A percentile compares a stretch with the other conserved stretches of the same genome.
phyloP scores from a whole-genome alignment of 228 moss, liverwort and hornwort genomes.

The Sphagnum fallax region DNA sequence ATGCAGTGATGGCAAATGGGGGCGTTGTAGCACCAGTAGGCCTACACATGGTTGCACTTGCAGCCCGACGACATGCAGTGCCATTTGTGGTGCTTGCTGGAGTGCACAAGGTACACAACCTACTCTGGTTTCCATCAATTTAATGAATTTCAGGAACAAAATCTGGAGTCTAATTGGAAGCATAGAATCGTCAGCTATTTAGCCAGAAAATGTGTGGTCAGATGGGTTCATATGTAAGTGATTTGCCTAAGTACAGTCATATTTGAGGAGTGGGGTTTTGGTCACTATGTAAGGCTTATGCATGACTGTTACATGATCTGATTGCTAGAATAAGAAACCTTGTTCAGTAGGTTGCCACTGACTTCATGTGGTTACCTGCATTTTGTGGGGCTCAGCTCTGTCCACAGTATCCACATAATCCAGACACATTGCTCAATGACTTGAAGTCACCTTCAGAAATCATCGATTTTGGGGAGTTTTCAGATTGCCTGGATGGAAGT shows the following conservation, averaged over 20 bases:
- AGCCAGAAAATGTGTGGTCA: background rate
- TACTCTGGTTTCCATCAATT: background rate
- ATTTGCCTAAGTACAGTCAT: background rate
- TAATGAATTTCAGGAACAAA: background rate
- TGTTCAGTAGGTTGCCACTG: background rate
- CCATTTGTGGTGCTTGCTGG: conserved; percentile 99
- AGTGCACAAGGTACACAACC: conserved; percentile 69
- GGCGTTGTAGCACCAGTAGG: conserved; percentile 98
- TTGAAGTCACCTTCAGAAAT: conserved; percentile 92
- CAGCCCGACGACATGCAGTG: conserved; percentile 88
- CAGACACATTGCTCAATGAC: conserved; percentile 79
- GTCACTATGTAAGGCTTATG: no score
- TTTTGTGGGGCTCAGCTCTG: conserved; percentile 53
- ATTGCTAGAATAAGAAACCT: background rate
- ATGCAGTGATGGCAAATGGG: conserved; percentile 99
- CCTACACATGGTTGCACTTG: conserved; percentile 92
- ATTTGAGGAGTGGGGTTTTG: background rate
- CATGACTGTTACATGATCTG: no score
- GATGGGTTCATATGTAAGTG: background rate
- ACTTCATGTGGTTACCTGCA: background rate
- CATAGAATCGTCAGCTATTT: background rate
- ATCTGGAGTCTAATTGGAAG: background rate
- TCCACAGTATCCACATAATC: conserved; percentile 96
- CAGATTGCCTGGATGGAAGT: conserved; percentile 73
- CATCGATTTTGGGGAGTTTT: conserved; percentile 83